Percentiles rank a stretch among this genome's conserved stretches.
Evolutionary conservation across 345 rosid genomes (phyloP).

Genomic region (Atalantia buxifolia): DNA sequence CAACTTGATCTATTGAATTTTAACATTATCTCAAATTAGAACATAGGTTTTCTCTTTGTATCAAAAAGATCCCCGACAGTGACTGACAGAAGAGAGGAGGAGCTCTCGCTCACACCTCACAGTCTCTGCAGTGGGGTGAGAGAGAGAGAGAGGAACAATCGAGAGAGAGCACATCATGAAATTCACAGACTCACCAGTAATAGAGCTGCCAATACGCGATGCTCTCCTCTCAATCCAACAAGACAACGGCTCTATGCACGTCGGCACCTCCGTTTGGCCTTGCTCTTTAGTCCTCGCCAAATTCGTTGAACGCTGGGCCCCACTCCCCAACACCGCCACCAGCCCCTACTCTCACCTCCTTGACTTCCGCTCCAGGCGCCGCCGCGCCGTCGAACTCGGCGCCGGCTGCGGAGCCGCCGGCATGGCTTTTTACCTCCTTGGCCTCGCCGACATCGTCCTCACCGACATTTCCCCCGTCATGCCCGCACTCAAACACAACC

Average conservation of each 20-base stretch:
- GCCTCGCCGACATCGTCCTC: conserved; percentile 69
- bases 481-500: conserved; percentile 90
- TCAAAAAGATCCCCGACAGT: too few species aligned
- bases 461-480: conserved; percentile 87
- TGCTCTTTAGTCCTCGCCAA: conserved; percentile 86
- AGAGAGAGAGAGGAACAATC: not conserved
- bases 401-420: conserved; percentile 90
- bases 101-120: not conserved
- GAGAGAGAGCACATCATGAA: conserved; percentile 40
- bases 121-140: not conserved
- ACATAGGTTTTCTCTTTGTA: too few species aligned
- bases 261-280: conserved; percentile 95
- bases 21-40: too few species aligned
- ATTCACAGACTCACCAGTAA: conserved; percentile 88
- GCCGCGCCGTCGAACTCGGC: conserved; percentile 76
- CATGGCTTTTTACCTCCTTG: conserved; percentile 79
- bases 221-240: conserved; percentile 66
- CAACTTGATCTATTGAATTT: too few species aligned
- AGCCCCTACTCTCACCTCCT: conserved; percentile 67
- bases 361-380: conserved; percentile 47
- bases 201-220: conserved; percentile 61
- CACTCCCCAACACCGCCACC: conserved; percentile 4
- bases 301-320: conserved; percentile 89
- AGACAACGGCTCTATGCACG: conserved; percentile 85
- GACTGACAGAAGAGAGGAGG: too few species aligned